phyloP scores from a whole-genome alignment of 2,329 filamentous ascomycete genomes.

The Xylaria sp. region DNA sequence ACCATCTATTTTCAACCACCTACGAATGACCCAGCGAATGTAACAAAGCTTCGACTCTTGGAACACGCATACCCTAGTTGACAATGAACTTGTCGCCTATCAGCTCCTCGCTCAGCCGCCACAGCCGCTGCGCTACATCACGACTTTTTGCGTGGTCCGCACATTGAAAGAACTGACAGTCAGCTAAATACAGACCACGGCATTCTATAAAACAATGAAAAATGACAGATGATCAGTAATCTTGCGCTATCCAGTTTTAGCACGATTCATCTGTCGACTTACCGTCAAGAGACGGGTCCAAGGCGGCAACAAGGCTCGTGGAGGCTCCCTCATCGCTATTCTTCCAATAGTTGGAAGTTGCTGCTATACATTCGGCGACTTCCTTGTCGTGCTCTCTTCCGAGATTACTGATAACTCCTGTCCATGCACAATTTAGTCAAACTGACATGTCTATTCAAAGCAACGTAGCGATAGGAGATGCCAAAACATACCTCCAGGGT shows the following conservation, averaged over 20 bases:
- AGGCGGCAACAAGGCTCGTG: constrained; percentile 44
- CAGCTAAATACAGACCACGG: constrained; percentile 45
- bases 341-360: constrained; percentile 42
- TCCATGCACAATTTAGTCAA: neutral
- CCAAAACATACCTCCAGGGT: constrained; percentile 46
- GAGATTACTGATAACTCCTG: constrained; percentile 45
- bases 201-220: constrained; percentile 28
- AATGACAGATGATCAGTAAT: constrained; percentile 7
- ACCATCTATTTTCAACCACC: too few species aligned
- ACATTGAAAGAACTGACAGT: constrained; percentile 45
- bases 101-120: constrained; percentile 50
- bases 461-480: neutral
- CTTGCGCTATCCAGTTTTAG: neutral
- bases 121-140: constrained; percentile 45
- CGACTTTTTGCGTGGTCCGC: constrained; percentile 39
- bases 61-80: neutral
- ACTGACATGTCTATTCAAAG: neutral
- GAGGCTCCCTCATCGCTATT: constrained; percentile 42
- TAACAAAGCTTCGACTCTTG: too few species aligned
- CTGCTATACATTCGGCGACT: constrained; percentile 36
- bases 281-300: constrained; percentile 43
- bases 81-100: constrained; percentile 45
- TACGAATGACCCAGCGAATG: too few species aligned
- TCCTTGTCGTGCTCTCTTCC: constrained; percentile 45
- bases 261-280: constrained; percentile 11